phyloP scores from a whole-genome alignment of 495 filamentous ascomycete genomes.

The Aspergillus baeticus region DNA sequence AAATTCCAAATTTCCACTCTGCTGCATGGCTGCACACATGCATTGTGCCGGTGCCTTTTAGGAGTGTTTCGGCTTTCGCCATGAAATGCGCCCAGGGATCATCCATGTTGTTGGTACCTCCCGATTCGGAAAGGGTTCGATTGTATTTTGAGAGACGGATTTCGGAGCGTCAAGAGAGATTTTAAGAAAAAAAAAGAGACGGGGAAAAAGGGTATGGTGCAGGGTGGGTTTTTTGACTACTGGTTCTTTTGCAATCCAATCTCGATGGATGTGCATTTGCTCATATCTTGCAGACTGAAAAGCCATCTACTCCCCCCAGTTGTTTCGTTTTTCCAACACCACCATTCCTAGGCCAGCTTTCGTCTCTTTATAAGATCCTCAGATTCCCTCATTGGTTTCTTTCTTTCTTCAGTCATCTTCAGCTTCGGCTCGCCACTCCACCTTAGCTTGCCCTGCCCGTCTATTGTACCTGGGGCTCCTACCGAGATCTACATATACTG shows the following conservation, averaged over 20 bases:
- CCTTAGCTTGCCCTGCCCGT: slow-evolving; percentile 2
- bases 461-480: not conserved
- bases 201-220: not conserved
- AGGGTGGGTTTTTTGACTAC: slow-evolving; percentile 5
- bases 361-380: slow-evolving; percentile 21
- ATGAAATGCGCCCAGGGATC: slow-evolving; percentile 32
- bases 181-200: not conserved
- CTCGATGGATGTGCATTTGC: slow-evolving; percentile 19
- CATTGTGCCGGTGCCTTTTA: slow-evolving; percentile 20
- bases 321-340: slow-evolving; percentile 4
- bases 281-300: slow-evolving; percentile 7
- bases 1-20: slow-evolving; percentile 18
- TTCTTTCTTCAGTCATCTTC: slow-evolving; percentile 7
- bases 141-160: not conserved
- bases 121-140: slow-evolving; percentile 18
- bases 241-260: slow-evolving; percentile 18
- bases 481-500: not conserved
- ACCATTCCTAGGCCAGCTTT: not conserved
- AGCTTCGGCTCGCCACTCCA: not conserved
- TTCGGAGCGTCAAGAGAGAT: not conserved
- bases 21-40: slow-evolving; percentile 20
- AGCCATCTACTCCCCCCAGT: slow-evolving; percentile 9
- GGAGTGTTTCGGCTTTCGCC: slow-evolving; percentile 27
- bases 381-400: slow-evolving; percentile 16
- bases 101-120: slow-evolving; percentile 30